Evolutionary conservation across 345 rosid species (phyloP), one percentile per base, ranked within the genome.

Genomic region (Crucihimalaya himalaica): DNA sequence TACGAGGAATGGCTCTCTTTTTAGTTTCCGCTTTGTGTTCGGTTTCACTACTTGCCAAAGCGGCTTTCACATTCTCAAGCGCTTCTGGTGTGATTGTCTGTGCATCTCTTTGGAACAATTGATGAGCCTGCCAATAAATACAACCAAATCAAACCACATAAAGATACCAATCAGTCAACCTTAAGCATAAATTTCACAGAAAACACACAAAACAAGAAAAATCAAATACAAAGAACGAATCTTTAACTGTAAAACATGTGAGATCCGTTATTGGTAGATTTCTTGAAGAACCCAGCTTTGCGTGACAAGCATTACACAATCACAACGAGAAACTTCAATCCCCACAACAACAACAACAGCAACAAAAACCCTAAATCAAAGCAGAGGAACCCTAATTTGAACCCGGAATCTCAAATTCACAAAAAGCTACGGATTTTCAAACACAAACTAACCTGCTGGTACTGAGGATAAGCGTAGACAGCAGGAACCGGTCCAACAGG

Each of bases 1-100:
- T 95, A 52, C 97, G 96, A 70, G 99, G 99, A 79, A 95, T 14
- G 0, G 97, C 96, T 85, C 88, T 90, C 89, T 87, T 95, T 59
- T 86, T 95, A 6, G 90, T 85, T 78, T 95, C 99, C 0, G 92
- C 91, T 74, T 92, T 32, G 8, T 32, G 35, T 32, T 32, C 7
- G 35, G 35, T 32, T 32, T 32, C 11, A 2, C 7, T 8, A 32
- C 35, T 32, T 32, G 35, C 9, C 35, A 6, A 32, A 32, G 35
- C 2, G 35, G 35, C 2, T 32, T 32, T 32, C 10, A 32, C 35
- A 32, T 32, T 2, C 35, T 32, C 35, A 32, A 8, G 10, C 35
- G 35, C 35, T 32, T 32, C 35, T 32, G 2, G 35, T 32, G 10
- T 32, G 35, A 32, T 32, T 7, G 35, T 8, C 2, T 32, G 8